A percentile compares a stretch with the other conserved stretches of the same genome.
phyloP scores from a whole-genome alignment of 441 rosid species.

The Brassica balearica region DNA sequence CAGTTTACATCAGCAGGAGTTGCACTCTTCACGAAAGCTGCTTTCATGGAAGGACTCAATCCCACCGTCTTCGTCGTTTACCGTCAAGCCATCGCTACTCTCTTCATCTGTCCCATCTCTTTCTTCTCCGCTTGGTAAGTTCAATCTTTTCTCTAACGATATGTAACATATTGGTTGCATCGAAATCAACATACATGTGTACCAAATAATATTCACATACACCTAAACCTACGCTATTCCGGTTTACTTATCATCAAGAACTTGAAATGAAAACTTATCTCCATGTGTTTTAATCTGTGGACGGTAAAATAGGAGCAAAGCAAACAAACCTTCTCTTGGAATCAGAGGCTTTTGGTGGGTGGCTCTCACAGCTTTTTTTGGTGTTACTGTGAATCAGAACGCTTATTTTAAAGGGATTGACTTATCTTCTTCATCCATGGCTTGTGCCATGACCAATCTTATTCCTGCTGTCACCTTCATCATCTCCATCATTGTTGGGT shows the following conservation, averaged over 20 bases:
- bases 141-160: neutral
- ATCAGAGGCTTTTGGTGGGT: conserved; percentile 58
- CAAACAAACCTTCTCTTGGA: conserved; percentile 49
- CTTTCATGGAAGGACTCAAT: conserved; percentile 57
- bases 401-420: conserved; percentile 58
- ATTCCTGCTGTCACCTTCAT: conserved; percentile 69
- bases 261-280: conserved; percentile 1
- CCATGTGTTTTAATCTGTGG: neutral
- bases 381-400: conserved; percentile 62
- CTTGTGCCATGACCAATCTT: conserved; percentile 59
- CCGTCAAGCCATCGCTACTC: conserved; percentile 62
- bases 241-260: neutral
- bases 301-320: conserved; percentile 41
- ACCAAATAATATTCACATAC: neutral
- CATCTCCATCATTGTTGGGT: conserved; percentile 60
- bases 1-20: conserved; percentile 57
- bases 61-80: conserved; percentile 65
- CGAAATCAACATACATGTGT: neutral
- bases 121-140: conserved; percentile 42
- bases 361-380: conserved; percentile 60
- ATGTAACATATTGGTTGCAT: conserved; percentile 26
- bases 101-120: conserved; percentile 56
- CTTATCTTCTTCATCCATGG: conserved; percentile 64
- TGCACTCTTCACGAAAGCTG: conserved; percentile 56
- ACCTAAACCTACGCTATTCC: neutral